Evolutionary conservation across 176 grass and related monocot genomes (phyloP).

Genomic region (Oryza rufipogon): DNA sequence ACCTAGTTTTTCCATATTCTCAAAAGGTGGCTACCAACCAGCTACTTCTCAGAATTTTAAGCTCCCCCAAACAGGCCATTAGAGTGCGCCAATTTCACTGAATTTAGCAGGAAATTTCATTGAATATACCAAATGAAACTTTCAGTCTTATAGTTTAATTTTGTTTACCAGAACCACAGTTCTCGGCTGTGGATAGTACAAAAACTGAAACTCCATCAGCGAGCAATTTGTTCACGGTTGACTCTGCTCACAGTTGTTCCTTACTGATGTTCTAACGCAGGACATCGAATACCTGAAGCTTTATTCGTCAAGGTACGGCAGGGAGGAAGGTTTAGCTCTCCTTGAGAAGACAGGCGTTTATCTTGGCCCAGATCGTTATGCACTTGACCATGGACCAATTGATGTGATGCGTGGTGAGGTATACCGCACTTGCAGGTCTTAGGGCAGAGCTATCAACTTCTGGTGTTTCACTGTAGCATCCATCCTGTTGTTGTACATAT

Average conservation of each 20-base stretch:
- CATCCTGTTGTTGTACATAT: conserved; percentile 27
- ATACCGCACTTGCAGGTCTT: conserved; percentile 78
- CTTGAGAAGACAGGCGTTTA: conserved; percentile 76
- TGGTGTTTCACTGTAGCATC: neutral
- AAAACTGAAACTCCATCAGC: neutral
- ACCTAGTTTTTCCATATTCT: no score
- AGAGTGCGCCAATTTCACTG: no score
- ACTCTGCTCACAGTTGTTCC: neutral
- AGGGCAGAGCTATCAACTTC: neutral
- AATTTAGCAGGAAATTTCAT: no score
- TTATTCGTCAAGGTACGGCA: conserved; percentile 78
- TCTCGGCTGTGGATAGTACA: neutral
- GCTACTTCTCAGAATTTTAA: no score
- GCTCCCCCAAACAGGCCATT: no score
- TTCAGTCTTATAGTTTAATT: neutral
- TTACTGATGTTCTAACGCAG: conserved; percentile 39
- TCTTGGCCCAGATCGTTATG: conserved; percentile 75
- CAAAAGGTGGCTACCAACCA: no score
- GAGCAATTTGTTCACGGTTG: neutral
- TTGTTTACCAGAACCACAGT: neutral
- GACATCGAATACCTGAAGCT: conserved; percentile 95
- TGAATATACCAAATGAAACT: conserved; percentile 3
- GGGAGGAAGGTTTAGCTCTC: conserved; percentile 71
- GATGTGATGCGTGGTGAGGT: conserved; percentile 87
- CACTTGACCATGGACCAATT: conserved; percentile 79